These are phyloP conservation scores for Mortierella antarctica DNA, from an alignment of 192 early-diverging fungal genomes.

Conservation along the genomic window DNA sequence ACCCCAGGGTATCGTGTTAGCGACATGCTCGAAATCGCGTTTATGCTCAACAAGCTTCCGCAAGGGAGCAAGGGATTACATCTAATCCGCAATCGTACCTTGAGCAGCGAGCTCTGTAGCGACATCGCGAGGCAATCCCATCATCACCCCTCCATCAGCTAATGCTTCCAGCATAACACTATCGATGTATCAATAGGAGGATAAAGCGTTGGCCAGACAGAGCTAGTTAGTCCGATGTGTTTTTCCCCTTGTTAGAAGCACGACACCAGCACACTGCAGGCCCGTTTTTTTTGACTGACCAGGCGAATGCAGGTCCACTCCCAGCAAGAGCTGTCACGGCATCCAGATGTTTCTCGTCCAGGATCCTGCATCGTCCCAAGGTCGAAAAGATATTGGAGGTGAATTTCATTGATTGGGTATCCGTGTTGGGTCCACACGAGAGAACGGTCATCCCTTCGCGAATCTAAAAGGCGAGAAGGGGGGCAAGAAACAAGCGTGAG, in stretches of 20 bases:
- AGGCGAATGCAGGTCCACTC: conserved; percentile 66
- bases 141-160: conserved; percentile 70
- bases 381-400: conserved; percentile 61
- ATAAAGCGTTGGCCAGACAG: not conserved
- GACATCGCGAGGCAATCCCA: conserved; percentile 66
- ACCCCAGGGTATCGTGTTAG: not conserved
- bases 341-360: conserved; percentile 67
- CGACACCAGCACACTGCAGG: not conserved
- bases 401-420: conserved; percentile 48
- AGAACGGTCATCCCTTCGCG: conserved; percentile 67
- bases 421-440: conserved; percentile 48
- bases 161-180: conserved; percentile 65
- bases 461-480: conserved; percentile 36
- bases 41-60: not conserved
- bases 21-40: not conserved
- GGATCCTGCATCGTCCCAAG: conserved; percentile 57
- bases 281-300: conserved; percentile 29
- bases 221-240: not conserved
- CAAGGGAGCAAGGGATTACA: not conserved
- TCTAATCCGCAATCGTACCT: conserved; percentile 32
- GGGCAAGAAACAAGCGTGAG: not conserved
- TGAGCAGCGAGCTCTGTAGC: conserved; percentile 65
- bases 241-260: not conserved
- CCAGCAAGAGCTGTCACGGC: conserved; percentile 64
- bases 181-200: not conserved